Conservation (phyloP, 1,284 basidiomycete species). For the Farysia itapuensis region DNA sequence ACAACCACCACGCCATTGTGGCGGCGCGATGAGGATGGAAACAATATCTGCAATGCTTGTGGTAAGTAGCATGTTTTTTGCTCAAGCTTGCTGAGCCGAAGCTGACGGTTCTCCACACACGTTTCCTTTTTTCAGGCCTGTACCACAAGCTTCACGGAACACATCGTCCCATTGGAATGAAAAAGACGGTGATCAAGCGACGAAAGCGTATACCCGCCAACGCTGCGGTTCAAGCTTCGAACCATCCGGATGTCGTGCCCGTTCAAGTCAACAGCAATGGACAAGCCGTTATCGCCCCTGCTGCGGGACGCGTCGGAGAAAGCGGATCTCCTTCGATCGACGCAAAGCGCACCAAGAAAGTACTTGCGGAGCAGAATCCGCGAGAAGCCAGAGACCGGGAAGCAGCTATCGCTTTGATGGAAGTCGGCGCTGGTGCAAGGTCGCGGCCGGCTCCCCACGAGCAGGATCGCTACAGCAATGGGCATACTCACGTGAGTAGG, state of each 20-base stretch:
- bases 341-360: constrained; percentile 20
- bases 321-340: constrained; percentile 8
- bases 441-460: constrained; percentile 14
- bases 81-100: neutral
- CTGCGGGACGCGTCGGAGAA: constrained; percentile 14
- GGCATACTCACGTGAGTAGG: too few species aligned
- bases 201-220: constrained; percentile 75
- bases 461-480: constrained; percentile 5
- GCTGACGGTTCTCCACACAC: neutral
- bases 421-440: constrained; percentile 41
- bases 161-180: constrained; percentile 95
- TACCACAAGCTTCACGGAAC: constrained; percentile 98
- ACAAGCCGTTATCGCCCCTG: constrained; percentile 31
- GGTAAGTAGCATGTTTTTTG: constrained; percentile 7
- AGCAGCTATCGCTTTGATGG: constrained; percentile 56
- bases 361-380: constrained; percentile 24
- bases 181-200: constrained; percentile 97
- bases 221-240: constrained; percentile 23
- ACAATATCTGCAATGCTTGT: constrained; percentile 85
- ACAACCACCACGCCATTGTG: constrained; percentile 86
- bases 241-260: constrained; percentile 23
- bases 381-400: constrained; percentile 52
- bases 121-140: constrained; percentile 68
- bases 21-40: constrained; percentile 86
- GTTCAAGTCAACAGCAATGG: constrained; percentile 35